Base-by-base conservation (phyloP, 1,139 yeast species). In the Lodderomyces parapsilosis region DNA sequence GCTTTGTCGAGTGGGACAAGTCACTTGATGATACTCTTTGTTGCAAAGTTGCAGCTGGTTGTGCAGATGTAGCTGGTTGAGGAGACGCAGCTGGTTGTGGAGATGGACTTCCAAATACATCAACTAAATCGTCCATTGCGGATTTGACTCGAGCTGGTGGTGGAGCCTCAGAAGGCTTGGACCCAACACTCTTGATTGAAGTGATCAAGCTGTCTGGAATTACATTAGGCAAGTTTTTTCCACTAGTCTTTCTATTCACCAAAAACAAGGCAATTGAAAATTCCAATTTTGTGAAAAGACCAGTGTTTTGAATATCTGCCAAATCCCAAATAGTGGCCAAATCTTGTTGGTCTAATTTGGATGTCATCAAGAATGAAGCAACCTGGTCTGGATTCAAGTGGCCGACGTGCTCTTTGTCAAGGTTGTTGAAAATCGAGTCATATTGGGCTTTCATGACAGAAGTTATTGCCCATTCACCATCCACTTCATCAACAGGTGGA, bases 251-350 rank as follows among this genome's bases (percentile, higher is more conserved):
- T 63, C 83, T 88, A 63, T 90, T 95, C 10, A 93, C 94, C 54
- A 93, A 76, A 59, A 85, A 93, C 86, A 93, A 86, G 11, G 99
- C 98, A 58, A 93, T 86, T 2, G 95, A 82, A 63, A 94, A 93
- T 62, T 93, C 99, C 49, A 80, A 71, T 57, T 78, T 83, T 34
- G 88, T 76, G 57, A 94, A 88, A 40, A 78, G 77, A 28, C 97
- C 98, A 37, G 90, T 81, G 62, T 90, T 89, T 54, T 88, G 87
- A 48, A 90, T 77, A 62, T 94, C 98, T 6, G 98, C 82, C 56
- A 93, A 74, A 62, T 93, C 98, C 99, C 99, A 94, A 36, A 94
- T 82, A 24, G 81, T 71, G 1, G 99, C 99, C 52, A 94, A 74
- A 31, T 81, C 83, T 45, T 88, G 94, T 57, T 91, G 96, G 38